phyloP scores from a whole-genome alignment of 176 grass and related monocot genomes.

The Eleusine coracana region DNA sequence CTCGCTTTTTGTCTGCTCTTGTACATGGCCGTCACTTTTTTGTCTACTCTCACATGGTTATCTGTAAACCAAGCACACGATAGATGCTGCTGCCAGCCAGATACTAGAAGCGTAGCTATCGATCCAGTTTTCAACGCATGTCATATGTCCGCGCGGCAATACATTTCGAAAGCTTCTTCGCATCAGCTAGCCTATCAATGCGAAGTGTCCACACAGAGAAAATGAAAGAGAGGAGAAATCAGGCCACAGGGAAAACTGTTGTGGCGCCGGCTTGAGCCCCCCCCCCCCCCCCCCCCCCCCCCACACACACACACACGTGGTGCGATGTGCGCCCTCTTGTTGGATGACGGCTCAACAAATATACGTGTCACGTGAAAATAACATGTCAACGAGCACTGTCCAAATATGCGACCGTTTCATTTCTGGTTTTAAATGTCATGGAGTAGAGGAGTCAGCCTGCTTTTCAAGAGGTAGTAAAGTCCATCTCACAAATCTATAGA shows the following conservation, averaged over 20 bases:
- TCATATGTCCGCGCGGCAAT: background rate
- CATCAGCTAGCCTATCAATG: background rate
- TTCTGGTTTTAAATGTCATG: background rate
- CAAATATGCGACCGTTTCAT: background rate
- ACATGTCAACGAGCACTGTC: background rate
- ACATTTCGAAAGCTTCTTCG: background rate
- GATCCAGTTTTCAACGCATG: conserved; percentile 6
- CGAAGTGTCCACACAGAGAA: background rate
- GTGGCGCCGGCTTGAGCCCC: background rate
- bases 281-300: no score
- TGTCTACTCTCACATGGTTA: background rate
- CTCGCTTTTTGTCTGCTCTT: background rate
- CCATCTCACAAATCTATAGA: background rate
- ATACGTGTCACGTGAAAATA: background rate
- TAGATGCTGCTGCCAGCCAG: background rate
- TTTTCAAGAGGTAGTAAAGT: background rate
- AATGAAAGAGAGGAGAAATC: background rate
- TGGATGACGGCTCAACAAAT: background rate
- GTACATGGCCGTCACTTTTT: background rate
- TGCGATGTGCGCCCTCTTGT: background rate
- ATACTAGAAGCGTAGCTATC: background rate
- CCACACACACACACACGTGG: no score
- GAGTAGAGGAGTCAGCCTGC: conserved; percentile 4
- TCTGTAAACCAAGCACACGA: background rate
- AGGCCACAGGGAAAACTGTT: background rate